phyloP scores from a whole-genome alignment of 2,329 filamentous ascomycete genomes.

The Aureobasidium namibiae region DNA sequence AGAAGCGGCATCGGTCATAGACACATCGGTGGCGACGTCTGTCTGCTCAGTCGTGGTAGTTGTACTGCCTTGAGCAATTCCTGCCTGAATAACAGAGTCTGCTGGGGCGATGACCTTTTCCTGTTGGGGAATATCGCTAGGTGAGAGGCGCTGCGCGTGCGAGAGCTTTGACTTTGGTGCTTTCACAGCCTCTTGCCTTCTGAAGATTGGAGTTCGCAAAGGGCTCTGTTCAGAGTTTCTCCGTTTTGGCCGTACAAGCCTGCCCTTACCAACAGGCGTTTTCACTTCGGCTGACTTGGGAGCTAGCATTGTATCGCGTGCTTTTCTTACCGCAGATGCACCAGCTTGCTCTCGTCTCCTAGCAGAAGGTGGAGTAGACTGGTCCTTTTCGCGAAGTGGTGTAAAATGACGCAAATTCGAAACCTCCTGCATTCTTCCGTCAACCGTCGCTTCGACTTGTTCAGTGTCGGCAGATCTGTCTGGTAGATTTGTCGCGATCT shows the following conservation, averaged over 20 bases:
- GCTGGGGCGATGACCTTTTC: neutral
- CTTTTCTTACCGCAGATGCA: slow-evolving; percentile 23
- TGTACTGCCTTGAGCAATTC: neutral
- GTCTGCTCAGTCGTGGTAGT: neutral
- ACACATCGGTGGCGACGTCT: neutral
- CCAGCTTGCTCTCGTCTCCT: slow-evolving; percentile 29
- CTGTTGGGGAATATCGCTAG: neutral
- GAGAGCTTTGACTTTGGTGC: slow-evolving; percentile 7
- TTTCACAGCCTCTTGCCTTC: neutral
- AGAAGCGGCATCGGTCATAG: neutral
- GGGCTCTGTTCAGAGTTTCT: neutral
- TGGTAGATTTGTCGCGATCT: neutral
- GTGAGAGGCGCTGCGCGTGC: neutral
- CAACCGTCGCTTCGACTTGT: neutral
- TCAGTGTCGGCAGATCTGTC: neutral
- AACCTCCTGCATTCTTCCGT: neutral
- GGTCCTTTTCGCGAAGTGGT: neutral
- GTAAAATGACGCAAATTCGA: neutral
- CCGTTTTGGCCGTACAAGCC: slow-evolving; percentile 16
- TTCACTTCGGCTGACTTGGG: neutral
- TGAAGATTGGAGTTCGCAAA: neutral
- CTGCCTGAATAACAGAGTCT: neutral
- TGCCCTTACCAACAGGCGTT: slow-evolving; percentile 12
- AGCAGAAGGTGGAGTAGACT: slow-evolving; percentile 15
- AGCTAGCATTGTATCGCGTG: slow-evolving; percentile 14